Evolutionary conservation across 1,284 basidiomycete species (phyloP), one percentile per base, ranked within the genome.

Genomic region (Ustilago nuda): DNA sequence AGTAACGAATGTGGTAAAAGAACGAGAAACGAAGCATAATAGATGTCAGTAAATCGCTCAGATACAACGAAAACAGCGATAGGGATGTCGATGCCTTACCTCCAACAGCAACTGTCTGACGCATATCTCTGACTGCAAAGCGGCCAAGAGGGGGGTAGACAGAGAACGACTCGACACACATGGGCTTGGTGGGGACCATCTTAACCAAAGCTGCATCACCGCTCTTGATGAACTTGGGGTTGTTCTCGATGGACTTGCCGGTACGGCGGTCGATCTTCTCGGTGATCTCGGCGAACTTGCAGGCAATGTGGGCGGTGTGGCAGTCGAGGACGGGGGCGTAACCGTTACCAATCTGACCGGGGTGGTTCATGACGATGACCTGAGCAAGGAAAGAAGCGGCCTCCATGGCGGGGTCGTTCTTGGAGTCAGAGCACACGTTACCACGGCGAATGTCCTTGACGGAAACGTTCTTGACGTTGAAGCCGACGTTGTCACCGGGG

Each of bases 321-420:
- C 96, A 99, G 90, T 99, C 96, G 84, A 99, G 92, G 74, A 99
- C 96, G 72, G 96, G 96, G 62, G 96, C 94, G 88, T 97, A 96
- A 82, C 94, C 94, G 85, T 94, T 94, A 89, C 94, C 93, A 87
- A 99, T 98, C 89, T 99, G 97, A 90, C 97, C 97, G 76, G 97
- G 97, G 92, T 99, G 97, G 91, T 99, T 99, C 88, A 99, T 93
- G 87, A 99, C 94, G 87, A 99, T 99, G 90, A 99, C 97, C 91
- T 99, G 96, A 81, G 96, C 96, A 88, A 93, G 96, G 94, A 99
- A 99, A 72, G 95, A 98, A 79, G 94, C 94, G 83, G 97, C 94
- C 90, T 98, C 96, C 92, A 94, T 95, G 81, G 97, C 94, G 86
- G 96, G 97, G 90, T 98, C 95, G 89, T 97, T 97, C 94, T 99